A percentile compares a stretch with the other conserved stretches of the same genome.
Evolutionary conservation across 2,329 filamentous ascomycete genomes (phyloP).

Genomic region (Xenosphaeropsis pyriputrescens): DNA sequence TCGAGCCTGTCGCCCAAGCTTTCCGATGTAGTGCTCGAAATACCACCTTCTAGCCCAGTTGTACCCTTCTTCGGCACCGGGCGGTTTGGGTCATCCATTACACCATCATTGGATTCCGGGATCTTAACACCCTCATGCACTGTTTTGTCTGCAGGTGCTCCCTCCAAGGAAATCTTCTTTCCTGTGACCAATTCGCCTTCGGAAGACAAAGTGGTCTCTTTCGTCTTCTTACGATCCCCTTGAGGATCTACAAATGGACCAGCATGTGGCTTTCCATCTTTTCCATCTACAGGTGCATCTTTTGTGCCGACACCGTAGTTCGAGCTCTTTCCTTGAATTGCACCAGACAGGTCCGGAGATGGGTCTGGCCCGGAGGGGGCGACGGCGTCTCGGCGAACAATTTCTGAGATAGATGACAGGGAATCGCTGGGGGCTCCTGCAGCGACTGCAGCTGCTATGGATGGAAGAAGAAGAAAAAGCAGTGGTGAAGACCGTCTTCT

Average conservation of each 20-base stretch:
- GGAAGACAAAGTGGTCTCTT: slow-evolving; percentile 9
- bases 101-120: slow-evolving; percentile 56
- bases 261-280: slow-evolving; percentile 84
- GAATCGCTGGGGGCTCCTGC: slow-evolving; percentile 11
- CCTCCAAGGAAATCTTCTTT: slow-evolving; percentile 24
- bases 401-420: slow-evolving; percentile 7
- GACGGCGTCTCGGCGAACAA: slow-evolving; percentile 6
- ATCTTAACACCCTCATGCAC: slow-evolving; percentile 45
- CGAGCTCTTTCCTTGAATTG: slow-evolving; percentile 11
- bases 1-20: no score
- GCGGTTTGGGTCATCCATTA: slow-evolving; percentile 83
- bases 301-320: slow-evolving; percentile 38
- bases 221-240: slow-evolving; percentile 23
- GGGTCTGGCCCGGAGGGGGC: slow-evolving; percentile 3
- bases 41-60: slow-evolving; percentile 76
- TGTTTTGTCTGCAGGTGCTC: slow-evolving; percentile 34
- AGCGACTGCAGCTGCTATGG: slow-evolving; percentile 29
- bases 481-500: slow-evolving; percentile 36
- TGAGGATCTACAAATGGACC: slow-evolving; percentile 62
- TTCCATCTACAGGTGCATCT: slow-evolving; percentile 80
- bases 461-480: slow-evolving; percentile 44
- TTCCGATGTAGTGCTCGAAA: slow-evolving; percentile 20
- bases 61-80: slow-evolving; percentile 69
- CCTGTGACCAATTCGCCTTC: slow-evolving; percentile 18
- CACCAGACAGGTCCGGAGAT: slow-evolving; percentile 4